A percentile compares a stretch with the other conserved stretches of the same genome.
Conservation (phyloP, 306 rosid genomes). For the Sicyos edulis region DNA sequence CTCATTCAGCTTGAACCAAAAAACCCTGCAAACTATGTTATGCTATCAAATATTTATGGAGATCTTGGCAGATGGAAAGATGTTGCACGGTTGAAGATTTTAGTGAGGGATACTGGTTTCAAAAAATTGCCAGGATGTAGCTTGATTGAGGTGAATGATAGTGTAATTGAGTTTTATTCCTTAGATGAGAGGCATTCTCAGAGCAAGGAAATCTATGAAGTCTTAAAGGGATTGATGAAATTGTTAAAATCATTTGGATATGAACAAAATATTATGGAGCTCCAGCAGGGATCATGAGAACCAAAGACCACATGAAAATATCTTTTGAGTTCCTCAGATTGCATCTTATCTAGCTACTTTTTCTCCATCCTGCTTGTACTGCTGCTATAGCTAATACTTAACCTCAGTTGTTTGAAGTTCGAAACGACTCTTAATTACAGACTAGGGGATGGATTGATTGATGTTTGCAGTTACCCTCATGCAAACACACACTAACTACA, state of each 20-base stretch:
- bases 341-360: neutral
- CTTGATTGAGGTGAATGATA: conserved; percentile 36
- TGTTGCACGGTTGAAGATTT: conserved; percentile 59
- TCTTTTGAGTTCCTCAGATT: no score
- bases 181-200: conserved; percentile 36
- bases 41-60: conserved; percentile 69
- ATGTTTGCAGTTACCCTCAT: neutral
- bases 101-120: conserved; percentile 56
- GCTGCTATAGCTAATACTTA: neutral
- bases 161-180: conserved; percentile 34
- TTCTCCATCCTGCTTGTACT: neutral
- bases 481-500: neutral
- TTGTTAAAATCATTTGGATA: conserved; percentile 30
- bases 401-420: neutral
- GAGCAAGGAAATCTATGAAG: conserved; percentile 32
- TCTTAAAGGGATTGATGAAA: conserved; percentile 30
- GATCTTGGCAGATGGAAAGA: conserved; percentile 74
- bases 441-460: neutral
- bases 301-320: neutral
- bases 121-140: conserved; percentile 42
- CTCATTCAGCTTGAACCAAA: conserved; percentile 67
- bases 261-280: conserved; percentile 24
- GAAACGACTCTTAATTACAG: neutral
- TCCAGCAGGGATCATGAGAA: conserved; percentile 11
- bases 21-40: conserved; percentile 67